Evolutionary conservation across 106 monocot species (phyloP).

Genomic region (Narthecium ossifragum): DNA sequence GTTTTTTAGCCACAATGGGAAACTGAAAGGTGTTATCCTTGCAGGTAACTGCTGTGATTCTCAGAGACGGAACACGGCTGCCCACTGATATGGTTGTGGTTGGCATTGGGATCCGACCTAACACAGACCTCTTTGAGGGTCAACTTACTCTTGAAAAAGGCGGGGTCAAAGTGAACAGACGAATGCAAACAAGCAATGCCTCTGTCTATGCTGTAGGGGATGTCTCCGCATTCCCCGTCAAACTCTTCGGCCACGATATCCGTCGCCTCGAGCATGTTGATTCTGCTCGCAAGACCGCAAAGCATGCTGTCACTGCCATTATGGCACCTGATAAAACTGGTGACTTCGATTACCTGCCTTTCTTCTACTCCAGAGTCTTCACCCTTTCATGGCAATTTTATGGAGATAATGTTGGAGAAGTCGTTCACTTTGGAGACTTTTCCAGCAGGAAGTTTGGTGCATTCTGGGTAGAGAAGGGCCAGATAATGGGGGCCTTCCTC

Average conservation of each 20-base stretch:
- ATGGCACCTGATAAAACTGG: slow-evolving; percentile 37
- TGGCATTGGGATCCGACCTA: slow-evolving; percentile 86
- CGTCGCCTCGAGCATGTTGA: slow-evolving; percentile 95
- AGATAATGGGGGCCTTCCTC: slow-evolving; percentile 68
- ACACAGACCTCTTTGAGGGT: slow-evolving; percentile 76
- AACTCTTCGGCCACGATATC: slow-evolving; percentile 62
- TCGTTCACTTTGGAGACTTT: slow-evolving; percentile 75
- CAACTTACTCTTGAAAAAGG: slow-evolving; percentile 77
- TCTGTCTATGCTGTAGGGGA: slow-evolving; percentile 94
- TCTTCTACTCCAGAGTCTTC: slow-evolving; percentile 97
- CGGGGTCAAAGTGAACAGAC: slow-evolving; percentile 89
- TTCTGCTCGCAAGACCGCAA: slow-evolving; percentile 78
- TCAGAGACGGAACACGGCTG: slow-evolving; percentile 70
- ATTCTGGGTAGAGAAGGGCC: slow-evolving; percentile 67
- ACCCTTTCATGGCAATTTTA: slow-evolving; percentile 94
- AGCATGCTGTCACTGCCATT: slow-evolving; percentile 78
- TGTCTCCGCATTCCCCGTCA: slow-evolving; percentile 90
- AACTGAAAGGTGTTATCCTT: too few species aligned
- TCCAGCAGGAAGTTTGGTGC: slow-evolving; percentile 56
- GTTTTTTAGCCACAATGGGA: too few species aligned
- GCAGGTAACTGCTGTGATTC: slow-evolving; percentile 74
- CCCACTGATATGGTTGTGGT: slow-evolving; percentile 87
- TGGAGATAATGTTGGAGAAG: slow-evolving; percentile 83
- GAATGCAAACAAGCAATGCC: slow-evolving; percentile 74
- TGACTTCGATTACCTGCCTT: slow-evolving; percentile 81